Evolutionary conservation across 2,329 filamentous ascomycete species (phyloP), one percentile per base, ranked within the genome.

Genomic region (Calcarisporium arbuscula): DNA sequence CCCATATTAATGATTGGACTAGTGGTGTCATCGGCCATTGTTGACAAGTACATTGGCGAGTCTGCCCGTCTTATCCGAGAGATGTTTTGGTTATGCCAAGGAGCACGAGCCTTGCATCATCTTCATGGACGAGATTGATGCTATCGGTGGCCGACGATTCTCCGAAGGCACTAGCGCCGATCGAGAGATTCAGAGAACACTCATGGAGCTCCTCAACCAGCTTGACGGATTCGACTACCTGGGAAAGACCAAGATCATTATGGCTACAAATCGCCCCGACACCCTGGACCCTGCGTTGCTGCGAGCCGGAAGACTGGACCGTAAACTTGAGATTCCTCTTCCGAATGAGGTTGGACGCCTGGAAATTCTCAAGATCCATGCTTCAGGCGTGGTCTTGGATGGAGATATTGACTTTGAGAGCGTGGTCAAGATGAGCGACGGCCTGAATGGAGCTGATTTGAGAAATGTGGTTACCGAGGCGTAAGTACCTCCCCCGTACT

Each of bases 101-200:
- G 94, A 98, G 61, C 92, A 98, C 61, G 92, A 98, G 64, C 92
- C 92, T 25, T 98, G 92, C 62, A 98, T 98, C 62, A 98, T 98
- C 66, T 98, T 98, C 76, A 98, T 98, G 92, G 94, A 98, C 72
- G 92, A 98, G 67, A 98, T 98, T 57, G 92, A 98, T 57, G 92
- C 92, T 55, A 98, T 98, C 54, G 92, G 92, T 60, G 94, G 94
- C 44, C 80, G 94, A 52, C 78, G 92, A 52, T 98, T 98, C 65
- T 95, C 87, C 1, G 92, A 98, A 62, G 92, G 94, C 49, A 98
- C 92, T 33, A 95, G 88, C 40, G 92, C 92, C 32, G 92, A 98
- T 68, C 82, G 94, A 54, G 92, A 98, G 63, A 98, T 98, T 50
- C 92, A 98, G 67, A 82, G 92, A 56, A 98, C 92, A 22, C 71